Evolutionary conservation across 2,329 filamentous ascomycete genomes (phyloP).

Genomic region (Scleromitrula shiraiana): DNA sequence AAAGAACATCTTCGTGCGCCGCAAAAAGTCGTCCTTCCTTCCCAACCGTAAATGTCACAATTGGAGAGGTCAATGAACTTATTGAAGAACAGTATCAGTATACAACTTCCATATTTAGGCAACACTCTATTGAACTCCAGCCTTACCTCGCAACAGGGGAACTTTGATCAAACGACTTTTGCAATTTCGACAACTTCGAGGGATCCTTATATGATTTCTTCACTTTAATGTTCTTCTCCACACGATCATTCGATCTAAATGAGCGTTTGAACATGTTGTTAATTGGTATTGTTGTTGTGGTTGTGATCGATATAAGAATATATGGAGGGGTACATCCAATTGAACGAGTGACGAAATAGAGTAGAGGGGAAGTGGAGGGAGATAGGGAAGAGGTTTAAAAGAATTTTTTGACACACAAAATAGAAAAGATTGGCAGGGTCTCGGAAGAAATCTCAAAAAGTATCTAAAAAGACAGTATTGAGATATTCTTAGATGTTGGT

Average conservation of each 20-base stretch:
- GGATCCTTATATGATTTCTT: conserved; percentile 73
- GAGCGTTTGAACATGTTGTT: conserved; percentile 98
- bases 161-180: conserved; percentile 65
- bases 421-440: conserved; percentile 30
- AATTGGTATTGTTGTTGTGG: too few relatives aligned
- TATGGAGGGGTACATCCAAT: conserved; percentile 15
- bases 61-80: conserved; percentile 50
- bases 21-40: conserved; percentile 83
- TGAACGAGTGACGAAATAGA: conserved; percentile 30
- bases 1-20: conserved; percentile 87
- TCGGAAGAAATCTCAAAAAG: conserved; percentile 30
- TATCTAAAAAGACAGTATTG: conserved; percentile 30
- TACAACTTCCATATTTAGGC: not conserved
- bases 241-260: conserved; percentile 75
- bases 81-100: conserved; percentile 13
- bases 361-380: not conserved
- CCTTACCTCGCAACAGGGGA: conserved; percentile 40
- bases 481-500: conserved; percentile 26
- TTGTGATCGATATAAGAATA: conserved; percentile 20
- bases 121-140: conserved; percentile 10
- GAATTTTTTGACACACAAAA: conserved; percentile 28
- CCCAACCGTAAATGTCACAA: conserved; percentile 81
- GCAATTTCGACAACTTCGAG: conserved; percentile 75
- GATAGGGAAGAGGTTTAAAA: not conserved
- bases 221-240: conserved; percentile 80